phyloP scores from a whole-genome alignment of 1,284 basidiomycete genomes.

The Apiotrichum akiyoshidainum region DNA sequence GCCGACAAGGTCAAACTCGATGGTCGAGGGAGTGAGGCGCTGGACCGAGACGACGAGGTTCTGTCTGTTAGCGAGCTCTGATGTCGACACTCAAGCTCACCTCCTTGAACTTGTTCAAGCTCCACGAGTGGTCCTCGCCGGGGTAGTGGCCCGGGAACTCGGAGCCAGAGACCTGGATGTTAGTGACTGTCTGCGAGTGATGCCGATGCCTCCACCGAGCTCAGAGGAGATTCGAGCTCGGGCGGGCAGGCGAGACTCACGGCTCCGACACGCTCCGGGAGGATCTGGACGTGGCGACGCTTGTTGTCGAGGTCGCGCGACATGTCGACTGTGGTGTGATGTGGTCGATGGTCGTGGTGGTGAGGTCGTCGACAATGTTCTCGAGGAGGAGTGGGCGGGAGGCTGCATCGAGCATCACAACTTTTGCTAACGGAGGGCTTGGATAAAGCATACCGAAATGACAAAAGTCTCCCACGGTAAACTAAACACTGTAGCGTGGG shows the following conservation, averaged over 20 bases:
- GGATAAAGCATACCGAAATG: not conserved
- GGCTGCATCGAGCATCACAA: not conserved
- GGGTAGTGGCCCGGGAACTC: slow-evolving; percentile 56
- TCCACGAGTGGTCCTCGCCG: slow-evolving; percentile 78
- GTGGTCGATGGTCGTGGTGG: not conserved
- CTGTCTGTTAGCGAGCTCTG: slow-evolving; percentile 49
- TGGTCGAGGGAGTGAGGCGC: slow-evolving; percentile 70
- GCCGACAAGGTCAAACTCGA: slow-evolving; percentile 94
- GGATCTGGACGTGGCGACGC: slow-evolving; percentile 59
- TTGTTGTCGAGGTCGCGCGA: slow-evolving; percentile 36
- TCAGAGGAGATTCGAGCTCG: not conserved
- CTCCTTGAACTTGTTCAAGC: slow-evolving; percentile 68
- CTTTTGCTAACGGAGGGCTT: slow-evolving; percentile 3
- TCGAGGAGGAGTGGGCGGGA: not conserved
- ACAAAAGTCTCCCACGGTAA: not conserved
- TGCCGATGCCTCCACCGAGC: not conserved
- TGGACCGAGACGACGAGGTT: slow-evolving; percentile 70
- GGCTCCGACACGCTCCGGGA: slow-evolving; percentile 67
- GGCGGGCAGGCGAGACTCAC: slow-evolving; percentile 29
- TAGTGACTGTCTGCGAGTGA: not conserved
- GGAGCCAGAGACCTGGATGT: slow-evolving; percentile 19
- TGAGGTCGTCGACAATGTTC: not conserved
- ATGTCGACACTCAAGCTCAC: slow-evolving; percentile 50
- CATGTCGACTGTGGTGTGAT: slow-evolving; percentile 13
- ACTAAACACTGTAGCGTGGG: not conserved